Base-by-base conservation (phyloP, 257 asterid species). In the Lycium barbarum region DNA sequence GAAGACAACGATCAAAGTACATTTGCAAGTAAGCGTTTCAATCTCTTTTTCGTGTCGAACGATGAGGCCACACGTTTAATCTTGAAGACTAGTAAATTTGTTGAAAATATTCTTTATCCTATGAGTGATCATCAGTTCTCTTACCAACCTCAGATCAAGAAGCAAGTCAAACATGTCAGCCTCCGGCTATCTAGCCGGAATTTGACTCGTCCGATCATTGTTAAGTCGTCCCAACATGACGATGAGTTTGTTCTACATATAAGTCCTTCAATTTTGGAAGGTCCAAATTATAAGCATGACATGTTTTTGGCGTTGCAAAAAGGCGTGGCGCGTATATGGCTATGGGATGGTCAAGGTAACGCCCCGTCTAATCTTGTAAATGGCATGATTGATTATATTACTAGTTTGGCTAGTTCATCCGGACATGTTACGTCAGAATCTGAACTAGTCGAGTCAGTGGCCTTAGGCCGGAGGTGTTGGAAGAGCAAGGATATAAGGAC, bases 41-140 rank as follows among this genome's bases (percentile, higher is more conserved):
- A 86, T 26, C 93, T 94, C 67, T 90, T 93, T 88, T 95, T 91
- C 36, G 89, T 78, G 6, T 89, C 98, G 2, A 92, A 94, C 5
- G 98, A 90, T 9, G 90, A 88, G 84, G 94, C 92, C 78, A 84
- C 91, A 0, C 92, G 97, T 20, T 18, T 90, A 14, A 47, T 91
- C 68, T 43, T 91, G 15, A 58, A 68, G 84, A 81, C 95, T 55
- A 95, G 98, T 87, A 45, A 88, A 17, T 59, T n/a, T 0, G 85
- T 88, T 0, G 95, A 95, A 78, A 73, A 88, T 15, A 72, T 91
- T 65, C 92, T 93, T 40, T 93, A 93, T 36, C 87, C 91, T 73
- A 20, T 22, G 0, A 6, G 76, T 20, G 43, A 80, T 18, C 81
- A 1, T 81, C 53, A 8, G 0, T 26, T n/a, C 18, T 54, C 0